Conservation (phyloP, 192 early-diverging fungal species). For the Linnemannia zychae region DNA sequence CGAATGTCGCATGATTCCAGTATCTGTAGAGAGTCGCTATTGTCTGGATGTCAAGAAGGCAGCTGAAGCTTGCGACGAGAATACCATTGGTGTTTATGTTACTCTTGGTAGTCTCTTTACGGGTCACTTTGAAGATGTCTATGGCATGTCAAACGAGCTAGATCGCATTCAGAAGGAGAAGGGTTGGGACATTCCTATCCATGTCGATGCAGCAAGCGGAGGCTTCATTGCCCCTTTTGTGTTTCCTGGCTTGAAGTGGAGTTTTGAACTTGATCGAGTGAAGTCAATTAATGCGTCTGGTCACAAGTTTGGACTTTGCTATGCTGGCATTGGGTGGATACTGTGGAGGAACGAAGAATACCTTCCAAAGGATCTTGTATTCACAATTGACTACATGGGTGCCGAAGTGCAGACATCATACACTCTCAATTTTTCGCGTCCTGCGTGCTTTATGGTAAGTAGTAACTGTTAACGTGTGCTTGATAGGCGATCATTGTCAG, state of each 20-base stretch:
- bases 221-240: conserved; percentile 89
- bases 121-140: conserved; percentile 85
- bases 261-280: conserved; percentile 70
- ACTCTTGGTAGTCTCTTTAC: conserved; percentile 83
- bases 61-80: conserved; percentile 80
- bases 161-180: conserved; percentile 69
- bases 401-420: conserved; percentile 72
- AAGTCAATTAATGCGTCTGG: conserved; percentile 86
- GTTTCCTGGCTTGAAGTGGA: conserved; percentile 79
- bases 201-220: conserved; percentile 88
- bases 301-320: conserved; percentile 89
- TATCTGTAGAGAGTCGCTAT: conserved; percentile 52
- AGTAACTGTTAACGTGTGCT: not conserved
- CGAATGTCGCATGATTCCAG: conserved; percentile 13
- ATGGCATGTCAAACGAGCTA: conserved; percentile 70
- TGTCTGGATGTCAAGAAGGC: conserved; percentile 75
- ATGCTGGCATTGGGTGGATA: conserved; percentile 87
- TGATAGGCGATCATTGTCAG: not conserved
- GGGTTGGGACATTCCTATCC: conserved; percentile 81
- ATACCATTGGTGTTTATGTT: conserved; percentile 84
- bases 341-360: conserved; percentile 76
- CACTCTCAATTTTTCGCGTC: conserved; percentile 83
- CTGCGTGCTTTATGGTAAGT: conserved; percentile 71
- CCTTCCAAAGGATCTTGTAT: conserved; percentile 81
- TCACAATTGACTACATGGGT: conserved; percentile 82